phyloP scores from a whole-genome alignment of 1,284 basidiomycete species.

The Heliocybe sulcata region DNA sequence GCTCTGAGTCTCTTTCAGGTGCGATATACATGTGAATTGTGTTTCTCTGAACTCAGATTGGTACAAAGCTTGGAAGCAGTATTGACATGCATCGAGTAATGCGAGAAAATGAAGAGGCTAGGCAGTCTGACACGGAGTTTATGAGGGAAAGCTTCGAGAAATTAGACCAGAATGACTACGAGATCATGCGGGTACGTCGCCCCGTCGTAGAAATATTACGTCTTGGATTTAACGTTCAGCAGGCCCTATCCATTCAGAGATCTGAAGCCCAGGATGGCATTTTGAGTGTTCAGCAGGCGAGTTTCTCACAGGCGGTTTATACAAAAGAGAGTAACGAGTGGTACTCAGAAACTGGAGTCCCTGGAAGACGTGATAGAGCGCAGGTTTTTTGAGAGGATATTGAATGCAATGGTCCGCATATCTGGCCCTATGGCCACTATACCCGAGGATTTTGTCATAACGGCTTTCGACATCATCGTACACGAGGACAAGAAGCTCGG shows the following conservation, averaged over 20 bases:
- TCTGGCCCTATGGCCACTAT: conserved; percentile 1
- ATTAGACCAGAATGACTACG: conserved; percentile 3
- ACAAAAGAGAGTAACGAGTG: neutral
- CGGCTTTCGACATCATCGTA: conserved; percentile 10
- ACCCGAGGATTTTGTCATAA: conserved; percentile 9
- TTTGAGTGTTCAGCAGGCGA: conserved; percentile 4
- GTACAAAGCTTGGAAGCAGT: conserved; percentile 2
- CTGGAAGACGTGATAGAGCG: conserved; percentile 6
- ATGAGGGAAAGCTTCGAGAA: conserved; percentile 2
- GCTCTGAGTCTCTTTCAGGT: conserved; percentile 2
- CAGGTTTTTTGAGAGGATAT: conserved; percentile 5
- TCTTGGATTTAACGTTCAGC: neutral
- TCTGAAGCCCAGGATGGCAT: conserved; percentile 7
- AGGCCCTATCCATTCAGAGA: conserved; percentile 2
- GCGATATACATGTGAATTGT: neutral
- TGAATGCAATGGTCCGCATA: conserved; percentile 5
- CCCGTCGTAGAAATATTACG: neutral
- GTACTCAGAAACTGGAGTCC: neutral
- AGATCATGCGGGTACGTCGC: conserved; percentile 6
- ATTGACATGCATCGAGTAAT: conserved; percentile 5
- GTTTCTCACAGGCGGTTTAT: neutral
- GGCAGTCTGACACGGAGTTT: neutral
- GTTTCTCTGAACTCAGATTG: neutral
- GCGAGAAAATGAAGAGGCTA: conserved; percentile 5
- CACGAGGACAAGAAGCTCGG: conserved; percentile 8